Evolutionary conservation across 768 basidiomycete genomes (phyloP).

Genomic region (button mushroom (Agaricus bisporus)): DNA sequence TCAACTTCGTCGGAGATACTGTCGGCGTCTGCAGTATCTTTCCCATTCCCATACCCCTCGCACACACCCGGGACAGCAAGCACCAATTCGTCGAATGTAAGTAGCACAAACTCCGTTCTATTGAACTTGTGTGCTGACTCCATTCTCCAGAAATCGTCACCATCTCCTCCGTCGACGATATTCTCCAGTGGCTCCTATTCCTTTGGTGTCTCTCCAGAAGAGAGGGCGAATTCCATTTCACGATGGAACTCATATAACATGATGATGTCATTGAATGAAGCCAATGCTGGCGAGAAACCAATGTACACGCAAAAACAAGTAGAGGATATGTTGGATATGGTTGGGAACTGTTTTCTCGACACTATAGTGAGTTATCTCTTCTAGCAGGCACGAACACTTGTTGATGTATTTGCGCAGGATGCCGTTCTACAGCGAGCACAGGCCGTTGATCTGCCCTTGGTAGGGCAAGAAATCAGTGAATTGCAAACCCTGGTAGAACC

Average conservation of each 20-base stretch:
- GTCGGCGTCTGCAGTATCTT: slow-evolving; percentile 9
- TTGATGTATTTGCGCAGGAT: neutral
- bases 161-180: slow-evolving; percentile 11
- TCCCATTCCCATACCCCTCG: slow-evolving; percentile 7
- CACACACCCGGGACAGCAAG: neutral
- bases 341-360: slow-evolving; percentile 22
- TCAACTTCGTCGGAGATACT: slow-evolving; percentile 22
- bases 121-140: slow-evolving; percentile 5
- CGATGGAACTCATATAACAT: slow-evolving; percentile 5
- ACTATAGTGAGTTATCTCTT: slow-evolving; percentile 19
- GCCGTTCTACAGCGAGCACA: slow-evolving; percentile 9
- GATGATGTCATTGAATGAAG: neutral
- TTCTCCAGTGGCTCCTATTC: slow-evolving; percentile 10
- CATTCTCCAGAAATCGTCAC: slow-evolving; percentile 9
- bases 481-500: slow-evolving; percentile 7
- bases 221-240: slow-evolving; percentile 5
- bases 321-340: slow-evolving; percentile 24
- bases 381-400: neutral
- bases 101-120: slow-evolving; percentile 5
- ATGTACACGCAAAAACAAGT: slow-evolving; percentile 26
- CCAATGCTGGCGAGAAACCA: slow-evolving; percentile 15
- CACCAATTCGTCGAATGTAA: slow-evolving; percentile 7
- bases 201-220: slow-evolving; percentile 1
- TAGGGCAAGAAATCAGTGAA: slow-evolving; percentile 4
- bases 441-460: slow-evolving; percentile 2